phyloP scores from a whole-genome alignment of 371 early-diverging fungal species.

The Dinochytrium kinnereticum region DNA sequence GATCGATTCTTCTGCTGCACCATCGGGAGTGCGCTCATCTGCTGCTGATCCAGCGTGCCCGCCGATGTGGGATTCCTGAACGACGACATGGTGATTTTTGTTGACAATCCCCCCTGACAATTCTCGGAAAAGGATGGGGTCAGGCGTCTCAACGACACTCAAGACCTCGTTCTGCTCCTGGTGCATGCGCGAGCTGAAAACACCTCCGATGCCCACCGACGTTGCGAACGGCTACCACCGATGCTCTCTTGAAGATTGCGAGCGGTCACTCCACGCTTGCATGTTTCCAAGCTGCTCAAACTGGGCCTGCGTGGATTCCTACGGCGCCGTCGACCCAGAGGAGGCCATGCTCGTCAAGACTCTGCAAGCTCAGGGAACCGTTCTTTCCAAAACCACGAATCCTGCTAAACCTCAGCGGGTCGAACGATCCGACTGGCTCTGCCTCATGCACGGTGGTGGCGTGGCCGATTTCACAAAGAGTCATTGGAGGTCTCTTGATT shows the following conservation, averaged over 20 bases:
- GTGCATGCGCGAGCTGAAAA: slow-evolving; percentile 18
- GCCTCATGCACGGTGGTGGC: slow-evolving; percentile 20
- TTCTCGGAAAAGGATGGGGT: slow-evolving; percentile 3
- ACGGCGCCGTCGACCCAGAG: slow-evolving; percentile 15
- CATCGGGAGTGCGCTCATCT: neutral
- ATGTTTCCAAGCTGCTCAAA: slow-evolving; percentile 12
- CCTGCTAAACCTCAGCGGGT: neutral
- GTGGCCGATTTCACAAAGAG: slow-evolving; percentile 27
- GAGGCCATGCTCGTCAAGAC: neutral
- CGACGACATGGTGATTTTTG: neutral
- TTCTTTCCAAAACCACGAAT: neutral
- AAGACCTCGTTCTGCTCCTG: slow-evolving; percentile 27
- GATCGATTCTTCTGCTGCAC: neutral
- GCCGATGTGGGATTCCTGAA: neutral
- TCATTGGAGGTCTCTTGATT: neutral
- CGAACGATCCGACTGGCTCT: slow-evolving; percentile 21
- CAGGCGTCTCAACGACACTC: neutral
- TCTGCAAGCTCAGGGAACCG: neutral
- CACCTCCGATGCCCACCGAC: neutral
- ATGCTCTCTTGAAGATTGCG: slow-evolving; percentile 26
- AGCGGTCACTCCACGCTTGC: slow-evolving; percentile 25
- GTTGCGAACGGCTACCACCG: slow-evolving; percentile 1
- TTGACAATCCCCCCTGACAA: slow-evolving; percentile 5
- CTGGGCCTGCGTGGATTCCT: slow-evolving; percentile 27
- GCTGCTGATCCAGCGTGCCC: neutral